Evolutionary conservation across 192 early-diverging fungal species (phyloP), one percentile per base, ranked within the genome.

Genomic region (Coemansia sp.): DNA sequence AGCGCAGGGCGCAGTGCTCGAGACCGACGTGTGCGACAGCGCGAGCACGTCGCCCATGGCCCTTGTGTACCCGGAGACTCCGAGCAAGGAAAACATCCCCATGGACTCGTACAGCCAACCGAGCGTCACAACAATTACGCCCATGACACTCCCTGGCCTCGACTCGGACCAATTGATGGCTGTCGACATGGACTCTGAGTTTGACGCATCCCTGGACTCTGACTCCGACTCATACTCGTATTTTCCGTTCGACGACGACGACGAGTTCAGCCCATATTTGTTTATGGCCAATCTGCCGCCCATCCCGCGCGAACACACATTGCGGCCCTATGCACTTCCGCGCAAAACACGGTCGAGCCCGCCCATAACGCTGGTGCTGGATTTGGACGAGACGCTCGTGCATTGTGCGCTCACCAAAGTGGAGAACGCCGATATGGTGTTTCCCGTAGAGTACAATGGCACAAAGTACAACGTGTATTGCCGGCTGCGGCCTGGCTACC

Each of bases 361-460:
- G 50, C 83, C 84, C 5, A 89, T 89, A 23, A 89, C 88, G 9
- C 74, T 89, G 29, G 86, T 88, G 0, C 61, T 89, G 59, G 88
- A 89, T 56, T 62, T 89, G 52, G 88, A 89, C 69, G 88, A 91
- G 57, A 90, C 88, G 0, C 74, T 91, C 12, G 88, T 91, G 7
- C 88, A 90, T 60, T 91, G 89, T 45, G 77, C 82, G 14, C 85
- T 88, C 23, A 78, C 64, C 15, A 68, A 62, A 32, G 67, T 84
- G 43, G 83, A 86, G 23, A 83, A 84, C 62, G 68, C 87, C 4
- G 87, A 90, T 64, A 59, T 90, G 25, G 67, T 77, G 12, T 91
- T 91, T 29, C 81, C 84, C 8, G 88, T 91, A 12, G 83, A 86
- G 53, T 87, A 87, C 74, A 87, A 90, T 38, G 82, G 82, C 2